These are phyloP conservation scores for Naumovozyma baii DNA, from an alignment of 805 yeast genomes.

Conservation along the genomic window DNA sequence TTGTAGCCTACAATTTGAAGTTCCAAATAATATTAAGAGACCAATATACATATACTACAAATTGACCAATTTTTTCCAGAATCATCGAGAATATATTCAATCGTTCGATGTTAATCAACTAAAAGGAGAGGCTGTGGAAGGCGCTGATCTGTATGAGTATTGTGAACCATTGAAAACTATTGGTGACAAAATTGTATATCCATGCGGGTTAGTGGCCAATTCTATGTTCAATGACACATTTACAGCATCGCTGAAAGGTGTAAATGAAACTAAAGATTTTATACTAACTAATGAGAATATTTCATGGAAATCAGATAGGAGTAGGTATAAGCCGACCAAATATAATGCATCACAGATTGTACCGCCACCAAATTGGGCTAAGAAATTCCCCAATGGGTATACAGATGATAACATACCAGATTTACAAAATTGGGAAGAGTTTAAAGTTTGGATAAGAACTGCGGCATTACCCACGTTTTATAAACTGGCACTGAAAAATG, in stretches of 20 bases:
- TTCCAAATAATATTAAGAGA: constrained; percentile 60
- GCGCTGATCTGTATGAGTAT: constrained; percentile 38
- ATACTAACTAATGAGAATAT: constrained; percentile 45
- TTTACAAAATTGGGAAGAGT: constrained; percentile 52
- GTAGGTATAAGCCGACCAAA: constrained; percentile 53
- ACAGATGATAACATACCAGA: constrained; percentile 62
- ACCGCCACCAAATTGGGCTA: constrained; percentile 80
- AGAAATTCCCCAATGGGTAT: constrained; percentile 64
- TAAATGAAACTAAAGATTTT: constrained; percentile 30
- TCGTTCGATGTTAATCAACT: constrained; percentile 76
- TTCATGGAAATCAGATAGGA: constrained; percentile 62
- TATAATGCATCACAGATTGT: constrained; percentile 53
- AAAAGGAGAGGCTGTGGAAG: constrained; percentile 59
- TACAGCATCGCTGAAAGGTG: constrained; percentile 35
- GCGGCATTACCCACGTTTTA: constrained; percentile 87
- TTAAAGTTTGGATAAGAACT: constrained; percentile 86
- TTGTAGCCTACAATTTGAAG: constrained; percentile 62
- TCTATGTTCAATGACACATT: constrained; percentile 72
- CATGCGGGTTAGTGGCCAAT: constrained; percentile 80
- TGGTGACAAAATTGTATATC: constrained; percentile 42
- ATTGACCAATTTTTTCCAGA: constrained; percentile 84
- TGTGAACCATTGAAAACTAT: constrained; percentile 30
- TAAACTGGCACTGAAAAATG: constrained; percentile 72
- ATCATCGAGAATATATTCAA: constrained; percentile 87
- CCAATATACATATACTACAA: constrained; percentile 75